These are phyloP conservation scores for Canavalia gladiata DNA, from an alignment of 306 rosid species.

Conservation along the genomic window DNA sequence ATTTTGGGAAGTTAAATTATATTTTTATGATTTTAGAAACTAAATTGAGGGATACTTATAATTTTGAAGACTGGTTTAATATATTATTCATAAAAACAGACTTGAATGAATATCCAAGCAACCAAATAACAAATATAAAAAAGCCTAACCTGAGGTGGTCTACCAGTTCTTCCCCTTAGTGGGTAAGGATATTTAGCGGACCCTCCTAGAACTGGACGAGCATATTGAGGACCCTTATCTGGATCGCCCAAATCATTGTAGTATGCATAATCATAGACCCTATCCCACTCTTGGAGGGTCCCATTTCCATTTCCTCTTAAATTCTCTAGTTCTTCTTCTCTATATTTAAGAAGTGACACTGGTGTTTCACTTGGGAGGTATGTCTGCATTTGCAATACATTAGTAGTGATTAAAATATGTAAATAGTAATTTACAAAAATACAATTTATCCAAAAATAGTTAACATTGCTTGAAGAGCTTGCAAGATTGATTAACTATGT, in stretches of 20 bases:
- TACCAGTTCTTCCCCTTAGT: slow-evolving; percentile 81
- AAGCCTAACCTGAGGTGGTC: slow-evolving; percentile 67
- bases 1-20: no score
- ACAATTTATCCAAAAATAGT: background rate
- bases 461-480: background rate
- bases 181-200: slow-evolving; percentile 82
- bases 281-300: slow-evolving; percentile 74
- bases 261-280: slow-evolving; percentile 80
- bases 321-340: slow-evolving; percentile 72
- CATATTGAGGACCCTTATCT: slow-evolving; percentile 57
- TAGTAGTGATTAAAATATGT: background rate
- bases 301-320: slow-evolving; percentile 78
- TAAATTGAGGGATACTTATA: no score
- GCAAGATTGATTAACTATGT: background rate
- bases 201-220: slow-evolving; percentile 87
- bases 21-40: no score
- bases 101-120: background rate
- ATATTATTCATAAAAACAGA: no score
- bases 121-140: background rate
- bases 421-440: background rate
- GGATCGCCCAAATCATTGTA: slow-evolving; percentile 79
- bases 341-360: slow-evolving; percentile 58
- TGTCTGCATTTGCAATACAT: slow-evolving; percentile 54
- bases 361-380: slow-evolving; percentile 81
- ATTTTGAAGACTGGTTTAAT: no score